phyloP scores from a whole-genome alignment of 2,329 filamentous ascomycete species.

The Ceratocystiopsis minuta region DNA sequence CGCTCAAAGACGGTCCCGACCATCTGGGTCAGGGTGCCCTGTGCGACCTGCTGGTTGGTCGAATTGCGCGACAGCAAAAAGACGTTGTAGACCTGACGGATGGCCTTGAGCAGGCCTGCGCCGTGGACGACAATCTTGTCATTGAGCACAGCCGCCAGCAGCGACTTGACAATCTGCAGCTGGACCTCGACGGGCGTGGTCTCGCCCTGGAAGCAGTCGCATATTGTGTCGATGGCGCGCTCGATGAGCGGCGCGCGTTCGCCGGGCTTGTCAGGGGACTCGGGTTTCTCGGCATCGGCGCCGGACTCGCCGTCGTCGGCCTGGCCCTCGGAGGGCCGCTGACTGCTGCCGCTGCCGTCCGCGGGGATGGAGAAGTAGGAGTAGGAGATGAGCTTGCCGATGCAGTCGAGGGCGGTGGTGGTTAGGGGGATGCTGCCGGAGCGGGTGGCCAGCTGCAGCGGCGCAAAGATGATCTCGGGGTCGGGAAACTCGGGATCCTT shows the following conservation, averaged over 20 bases:
- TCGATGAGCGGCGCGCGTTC: slow-evolving; percentile 67
- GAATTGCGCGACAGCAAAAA: slow-evolving; percentile 89
- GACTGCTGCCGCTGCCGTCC: too few species aligned
- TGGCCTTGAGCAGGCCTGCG: slow-evolving; percentile 84
- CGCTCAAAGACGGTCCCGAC: slow-evolving; percentile 94
- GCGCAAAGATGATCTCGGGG: slow-evolving; percentile 81
- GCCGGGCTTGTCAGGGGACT: slow-evolving; percentile 10
- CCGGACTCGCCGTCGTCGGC: slow-evolving; percentile 14
- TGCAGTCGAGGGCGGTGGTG: slow-evolving; percentile 86
- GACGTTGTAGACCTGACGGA: slow-evolving; percentile 97
- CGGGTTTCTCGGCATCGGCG: slow-evolving; percentile 19
- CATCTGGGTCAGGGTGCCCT: slow-evolving; percentile 96
- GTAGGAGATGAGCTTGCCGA: slow-evolving; percentile 96
- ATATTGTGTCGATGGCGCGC: slow-evolving; percentile 95
- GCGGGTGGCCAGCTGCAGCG: slow-evolving; percentile 76
- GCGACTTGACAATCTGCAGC: slow-evolving; percentile 93
- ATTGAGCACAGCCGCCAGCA: slow-evolving; percentile 86
- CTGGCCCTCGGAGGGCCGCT: slow-evolving; percentile 20
- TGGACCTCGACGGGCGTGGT: slow-evolving; percentile 83
- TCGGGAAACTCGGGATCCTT: slow-evolving; percentile 66
- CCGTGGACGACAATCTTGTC: slow-evolving; percentile 98
- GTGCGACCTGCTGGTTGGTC: slow-evolving; percentile 89
- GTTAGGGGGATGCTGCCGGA: slow-evolving; percentile 70
- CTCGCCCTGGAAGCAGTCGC: slow-evolving; percentile 96
- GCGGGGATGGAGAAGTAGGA: slow-evolving; percentile 74